Conservation (phyloP, 2,329 filamentous ascomycete species). For the Verticillium isaacii region DNA sequence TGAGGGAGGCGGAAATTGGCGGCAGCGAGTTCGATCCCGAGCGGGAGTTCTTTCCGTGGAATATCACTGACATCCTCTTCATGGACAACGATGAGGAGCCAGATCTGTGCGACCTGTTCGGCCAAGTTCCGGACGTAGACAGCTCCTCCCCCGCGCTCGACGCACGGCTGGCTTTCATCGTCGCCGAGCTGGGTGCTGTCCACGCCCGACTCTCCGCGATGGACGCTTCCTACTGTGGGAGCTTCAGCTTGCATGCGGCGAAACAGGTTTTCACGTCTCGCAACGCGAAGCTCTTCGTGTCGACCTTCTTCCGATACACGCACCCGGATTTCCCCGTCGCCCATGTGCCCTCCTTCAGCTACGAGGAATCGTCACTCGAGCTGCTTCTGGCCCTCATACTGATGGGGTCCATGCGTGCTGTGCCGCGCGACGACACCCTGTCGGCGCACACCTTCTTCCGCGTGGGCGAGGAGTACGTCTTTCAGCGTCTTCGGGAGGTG, state of each 20-base stretch:
- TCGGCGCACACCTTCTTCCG: conserved; percentile 7
- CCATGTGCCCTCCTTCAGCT: conserved; percentile 18
- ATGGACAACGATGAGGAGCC: conserved; percentile 5
- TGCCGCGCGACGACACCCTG: conserved; percentile 13
- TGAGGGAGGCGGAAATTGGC: conserved; percentile 4
- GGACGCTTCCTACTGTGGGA: conserved; percentile 10
- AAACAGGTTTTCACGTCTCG: conserved; percentile 13
- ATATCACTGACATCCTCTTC: conserved; percentile 6
- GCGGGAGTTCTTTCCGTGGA: conserved; percentile 10
- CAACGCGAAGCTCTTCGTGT: conserved; percentile 14
- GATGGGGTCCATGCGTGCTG: conserved; percentile 12
- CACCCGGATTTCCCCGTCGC: conserved; percentile 21
- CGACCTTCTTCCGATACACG: conserved; percentile 18
- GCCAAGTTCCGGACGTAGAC: background rate
- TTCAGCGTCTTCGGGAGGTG: conserved; percentile 7
- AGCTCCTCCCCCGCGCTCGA: background rate
- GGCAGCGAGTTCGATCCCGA: background rate
- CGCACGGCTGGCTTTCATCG: conserved; percentile 6
- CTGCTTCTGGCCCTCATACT: conserved; percentile 14
- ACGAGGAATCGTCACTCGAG: conserved; percentile 6
- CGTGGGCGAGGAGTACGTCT: conserved; percentile 15
- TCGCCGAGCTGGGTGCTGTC: conserved; percentile 7
- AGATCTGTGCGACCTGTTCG: conserved; percentile 2
- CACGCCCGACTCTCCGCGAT: conserved; percentile 9
- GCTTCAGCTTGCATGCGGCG: conserved; percentile 11